Evolutionary conservation across 805 yeast genomes (phyloP).

Genomic region (Yarrowia sp.): DNA sequence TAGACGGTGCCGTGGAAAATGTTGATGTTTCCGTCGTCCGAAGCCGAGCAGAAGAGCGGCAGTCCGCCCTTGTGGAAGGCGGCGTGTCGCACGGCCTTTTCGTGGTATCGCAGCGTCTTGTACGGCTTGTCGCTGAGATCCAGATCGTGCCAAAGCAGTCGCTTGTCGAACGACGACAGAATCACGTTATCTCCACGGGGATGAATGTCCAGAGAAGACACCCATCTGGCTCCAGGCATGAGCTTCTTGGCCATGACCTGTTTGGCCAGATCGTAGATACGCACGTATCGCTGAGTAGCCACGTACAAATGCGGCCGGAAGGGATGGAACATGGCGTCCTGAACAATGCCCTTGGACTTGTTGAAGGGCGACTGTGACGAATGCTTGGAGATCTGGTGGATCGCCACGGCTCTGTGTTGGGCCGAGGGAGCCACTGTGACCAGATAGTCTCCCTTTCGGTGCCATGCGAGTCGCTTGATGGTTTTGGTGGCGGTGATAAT

Average conservation of each 20-base stretch:
- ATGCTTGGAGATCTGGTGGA: conserved; percentile 93
- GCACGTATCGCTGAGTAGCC: conserved; percentile 86
- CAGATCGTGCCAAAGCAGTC: conserved; percentile 96
- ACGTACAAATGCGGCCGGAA: conserved; percentile 90
- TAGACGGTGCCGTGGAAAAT: conserved; percentile 96
- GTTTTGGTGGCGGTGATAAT: conserved; percentile 62
- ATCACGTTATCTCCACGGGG: conserved; percentile 94
- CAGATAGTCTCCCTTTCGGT: conserved; percentile 93
- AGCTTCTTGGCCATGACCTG: conserved; percentile 81
- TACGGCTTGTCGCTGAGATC: conserved; percentile 87
- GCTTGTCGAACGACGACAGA: conserved; percentile 89
- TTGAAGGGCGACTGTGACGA: conserved; percentile 93
- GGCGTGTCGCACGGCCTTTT: conserved; percentile 86
- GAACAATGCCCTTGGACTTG: conserved; percentile 86
- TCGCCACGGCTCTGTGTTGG: conserved; percentile 80
- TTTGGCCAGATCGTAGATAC: conserved; percentile 84
- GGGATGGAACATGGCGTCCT: conserved; percentile 97
- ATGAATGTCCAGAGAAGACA: conserved; percentile 86
- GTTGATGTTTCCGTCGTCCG: conserved; percentile 91
- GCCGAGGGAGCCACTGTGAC: conserved; percentile 96
- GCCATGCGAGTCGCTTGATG: conserved; percentile 87
- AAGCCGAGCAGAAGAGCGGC: conserved; percentile 90
- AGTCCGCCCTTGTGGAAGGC: conserved; percentile 78
- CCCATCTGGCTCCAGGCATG: conserved; percentile 94
- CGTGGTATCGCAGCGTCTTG: conserved; percentile 92